Evolutionary conservation across 495 filamentous ascomycete genomes (phyloP).

Genomic region (Friedmanniomyces endolithicus): DNA sequence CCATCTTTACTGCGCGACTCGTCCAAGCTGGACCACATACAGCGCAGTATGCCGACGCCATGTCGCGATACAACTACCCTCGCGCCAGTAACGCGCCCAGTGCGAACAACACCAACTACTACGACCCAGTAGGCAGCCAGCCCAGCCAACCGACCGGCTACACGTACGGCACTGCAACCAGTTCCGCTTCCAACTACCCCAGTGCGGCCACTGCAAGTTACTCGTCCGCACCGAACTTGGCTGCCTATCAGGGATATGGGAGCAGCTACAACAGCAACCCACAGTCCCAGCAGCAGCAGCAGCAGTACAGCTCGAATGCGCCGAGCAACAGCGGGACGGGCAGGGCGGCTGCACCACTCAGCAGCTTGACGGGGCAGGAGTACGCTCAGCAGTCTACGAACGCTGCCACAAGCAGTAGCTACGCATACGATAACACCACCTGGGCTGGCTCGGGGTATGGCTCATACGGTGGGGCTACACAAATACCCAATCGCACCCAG

Average conservation of each 20-base stretch:
- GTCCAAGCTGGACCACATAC: background rate
- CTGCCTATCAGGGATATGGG: constrained; percentile 3
- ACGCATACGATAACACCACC: constrained; percentile 3
- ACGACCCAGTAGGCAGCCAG: constrained; percentile 17
- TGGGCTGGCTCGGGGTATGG: background rate
- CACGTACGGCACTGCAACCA: background rate
- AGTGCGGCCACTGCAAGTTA: background rate
- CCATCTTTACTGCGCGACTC: background rate
- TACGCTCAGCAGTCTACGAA: constrained; percentile 4
- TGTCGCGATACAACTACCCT: constrained; percentile 13
- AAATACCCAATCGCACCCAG: constrained; percentile 8
- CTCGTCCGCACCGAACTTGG: background rate
- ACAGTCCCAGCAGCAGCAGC: background rate
- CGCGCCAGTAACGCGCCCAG: background rate
- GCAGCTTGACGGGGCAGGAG: constrained; percentile 3
- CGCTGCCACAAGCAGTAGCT: background rate
- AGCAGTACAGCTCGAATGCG: constrained; percentile 7
- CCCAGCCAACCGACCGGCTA: constrained; percentile 14
- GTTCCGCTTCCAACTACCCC: background rate
- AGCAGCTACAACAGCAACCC: background rate
- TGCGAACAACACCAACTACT: constrained; percentile 9
- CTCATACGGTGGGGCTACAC: background rate
- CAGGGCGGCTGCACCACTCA: constrained; percentile 2
- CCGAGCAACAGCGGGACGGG: background rate
- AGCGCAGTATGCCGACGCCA: background rate